Evolutionary conservation across 441 rosid species (phyloP).

Genomic region (Kokia cookei): DNA sequence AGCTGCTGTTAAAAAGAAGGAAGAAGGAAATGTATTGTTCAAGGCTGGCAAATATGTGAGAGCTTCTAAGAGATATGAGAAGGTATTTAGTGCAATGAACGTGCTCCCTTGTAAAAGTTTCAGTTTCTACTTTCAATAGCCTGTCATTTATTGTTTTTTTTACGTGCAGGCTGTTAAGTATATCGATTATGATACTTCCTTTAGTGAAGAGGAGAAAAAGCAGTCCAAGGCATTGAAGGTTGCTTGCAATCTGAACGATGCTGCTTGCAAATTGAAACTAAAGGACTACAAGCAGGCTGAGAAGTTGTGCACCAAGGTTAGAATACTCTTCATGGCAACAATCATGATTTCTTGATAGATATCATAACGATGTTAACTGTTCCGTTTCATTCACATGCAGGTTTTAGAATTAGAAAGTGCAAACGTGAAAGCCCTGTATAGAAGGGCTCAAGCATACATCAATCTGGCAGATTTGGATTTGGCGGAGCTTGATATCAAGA

Average conservation of each 20-base stretch:
- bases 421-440: conserved; percentile 79
- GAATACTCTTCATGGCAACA: neutral
- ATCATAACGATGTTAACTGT: neutral
- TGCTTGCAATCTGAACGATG: conserved; percentile 69
- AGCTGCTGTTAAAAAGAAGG: conserved; percentile 79
- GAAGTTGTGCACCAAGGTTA: conserved; percentile 74
- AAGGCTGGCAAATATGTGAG: conserved; percentile 63
- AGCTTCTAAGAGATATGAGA: conserved; percentile 81
- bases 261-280: conserved; percentile 77
- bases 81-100: conserved; percentile 23
- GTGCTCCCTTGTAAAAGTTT: neutral
- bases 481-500: conserved; percentile 81
- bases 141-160: neutral
- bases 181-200: conserved; percentile 67
- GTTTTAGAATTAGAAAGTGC: conserved; percentile 61
- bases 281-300: conserved; percentile 72
- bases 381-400: conserved; percentile 20
- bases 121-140: neutral
- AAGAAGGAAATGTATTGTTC: conserved; percentile 70
- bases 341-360: neutral
- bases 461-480: conserved; percentile 63
- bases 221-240: conserved; percentile 59
- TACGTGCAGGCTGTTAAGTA: conserved; percentile 53
- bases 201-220: conserved; percentile 70
- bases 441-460: conserved; percentile 81